These are phyloP conservation scores for Penicillium sp. DNA, from an alignment of 2,329 filamentous ascomycete genomes.

Conservation along the genomic window DNA sequence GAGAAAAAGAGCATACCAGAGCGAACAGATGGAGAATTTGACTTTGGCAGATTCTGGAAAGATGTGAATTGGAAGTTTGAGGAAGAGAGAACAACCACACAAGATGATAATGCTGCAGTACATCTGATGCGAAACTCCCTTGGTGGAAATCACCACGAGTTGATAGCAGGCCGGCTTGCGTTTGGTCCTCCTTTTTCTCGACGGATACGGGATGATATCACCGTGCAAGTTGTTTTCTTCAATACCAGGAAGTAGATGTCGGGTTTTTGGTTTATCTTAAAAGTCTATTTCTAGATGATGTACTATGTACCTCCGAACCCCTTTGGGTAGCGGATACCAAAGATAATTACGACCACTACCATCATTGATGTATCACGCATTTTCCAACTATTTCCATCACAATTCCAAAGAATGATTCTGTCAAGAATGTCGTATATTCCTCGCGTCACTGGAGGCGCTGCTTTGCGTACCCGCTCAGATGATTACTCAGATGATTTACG, in stretches of 20 bases:
- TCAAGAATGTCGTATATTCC: not conserved
- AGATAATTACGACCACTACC: not conserved
- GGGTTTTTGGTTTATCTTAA: not conserved
- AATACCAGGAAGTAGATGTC: not conserved
- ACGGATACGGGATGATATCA: constrained; percentile 52
- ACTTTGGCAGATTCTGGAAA: constrained; percentile 25
- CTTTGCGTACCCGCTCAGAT: not conserved
- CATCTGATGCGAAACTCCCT: constrained; percentile 56
- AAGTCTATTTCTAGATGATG: not conserved
- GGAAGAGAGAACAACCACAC: constrained; percentile 49
- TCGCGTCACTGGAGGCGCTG: not conserved
- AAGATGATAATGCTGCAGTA: constrained; percentile 54
- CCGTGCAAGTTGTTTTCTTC: constrained; percentile 51
- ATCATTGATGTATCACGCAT: not conserved
- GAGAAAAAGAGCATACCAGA: constrained; percentile 33
- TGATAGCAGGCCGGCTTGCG: constrained; percentile 33
- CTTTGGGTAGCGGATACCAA: not conserved
- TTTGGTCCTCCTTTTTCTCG: constrained; percentile 32
- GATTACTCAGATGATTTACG: not conserved
- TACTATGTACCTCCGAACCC: not conserved
- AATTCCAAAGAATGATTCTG: not conserved
- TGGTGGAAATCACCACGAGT: constrained; percentile 47
- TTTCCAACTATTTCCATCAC: not conserved
- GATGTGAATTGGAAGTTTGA: constrained; percentile 34
- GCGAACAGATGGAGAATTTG: constrained; percentile 16